A percentile compares a stretch with the other conserved stretches of the same genome.
Conservation (phyloP, 352 stramenopile species). For the Phytophthora fragariaefolia region DNA sequence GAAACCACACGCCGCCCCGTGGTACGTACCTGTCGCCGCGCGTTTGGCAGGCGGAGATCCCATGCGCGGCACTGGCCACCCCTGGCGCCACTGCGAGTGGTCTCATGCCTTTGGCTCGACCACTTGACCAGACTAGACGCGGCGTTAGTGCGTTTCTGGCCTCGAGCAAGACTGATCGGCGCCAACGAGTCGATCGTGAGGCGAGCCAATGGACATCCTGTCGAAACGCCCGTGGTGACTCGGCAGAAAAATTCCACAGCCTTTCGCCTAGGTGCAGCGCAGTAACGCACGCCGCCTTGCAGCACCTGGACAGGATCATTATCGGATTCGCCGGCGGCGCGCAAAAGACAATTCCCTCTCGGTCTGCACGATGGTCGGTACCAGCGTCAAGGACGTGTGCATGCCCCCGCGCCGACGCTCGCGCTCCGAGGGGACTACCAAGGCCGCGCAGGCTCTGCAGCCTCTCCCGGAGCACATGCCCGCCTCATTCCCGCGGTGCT, state of each 20-base stretch:
- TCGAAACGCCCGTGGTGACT: constrained; percentile 14
- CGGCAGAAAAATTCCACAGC: constrained; percentile 28
- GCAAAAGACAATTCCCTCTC: neutral
- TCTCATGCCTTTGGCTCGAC: constrained; percentile 8
- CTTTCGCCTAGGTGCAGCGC: constrained; percentile 18
- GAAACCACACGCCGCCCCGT: constrained; percentile 14
- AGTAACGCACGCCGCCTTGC: constrained; percentile 19
- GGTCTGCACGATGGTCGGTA: constrained; percentile 14
- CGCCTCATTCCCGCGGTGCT: constrained; percentile 1
- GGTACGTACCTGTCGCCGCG: constrained; percentile 2
- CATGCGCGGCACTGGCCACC: constrained; percentile 18
- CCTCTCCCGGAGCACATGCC: neutral
- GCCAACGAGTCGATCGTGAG: neutral
- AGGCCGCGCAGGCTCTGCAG: constrained; percentile 15
- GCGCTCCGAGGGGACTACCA: constrained; percentile 28
- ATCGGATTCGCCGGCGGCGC: constrained; percentile 22
- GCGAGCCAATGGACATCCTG: constrained; percentile 5
- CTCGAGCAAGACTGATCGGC: neutral
- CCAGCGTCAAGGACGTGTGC: neutral
- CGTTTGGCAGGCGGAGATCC: constrained; percentile 1
- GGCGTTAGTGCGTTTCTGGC: neutral
- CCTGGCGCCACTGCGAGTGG: constrained; percentile 6
- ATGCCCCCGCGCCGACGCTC: constrained; percentile 25
- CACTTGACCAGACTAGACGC: constrained; percentile 10
- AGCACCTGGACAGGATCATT: constrained; percentile 25